Evolutionary conservation across 225 moss, liverwort and hornwort genomes (phyloP).

Genomic region (Marchantia polymorpha): DNA sequence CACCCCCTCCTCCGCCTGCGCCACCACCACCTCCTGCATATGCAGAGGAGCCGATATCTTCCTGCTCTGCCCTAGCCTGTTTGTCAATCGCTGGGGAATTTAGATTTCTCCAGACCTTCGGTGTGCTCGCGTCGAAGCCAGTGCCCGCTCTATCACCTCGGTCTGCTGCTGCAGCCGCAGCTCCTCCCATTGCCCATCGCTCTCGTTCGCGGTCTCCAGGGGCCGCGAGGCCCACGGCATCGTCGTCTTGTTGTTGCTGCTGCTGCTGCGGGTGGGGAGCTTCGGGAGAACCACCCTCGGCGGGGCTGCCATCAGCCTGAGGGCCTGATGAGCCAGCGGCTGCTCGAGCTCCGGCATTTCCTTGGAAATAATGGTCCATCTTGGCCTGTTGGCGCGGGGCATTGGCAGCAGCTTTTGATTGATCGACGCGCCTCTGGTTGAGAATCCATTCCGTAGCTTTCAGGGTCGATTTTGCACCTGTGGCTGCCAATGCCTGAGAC

Average conservation of each 20-base stretch:
- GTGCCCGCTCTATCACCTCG: neutral
- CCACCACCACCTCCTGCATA: neutral
- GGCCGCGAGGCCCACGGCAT: neutral
- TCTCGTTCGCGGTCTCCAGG: neutral
- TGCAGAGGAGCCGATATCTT: slow-evolving; percentile 20
- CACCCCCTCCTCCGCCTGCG: neutral
- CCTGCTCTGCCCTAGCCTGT: slow-evolving; percentile 20
- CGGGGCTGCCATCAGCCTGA: slow-evolving; percentile 6
- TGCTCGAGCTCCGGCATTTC: neutral
- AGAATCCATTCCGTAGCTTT: slow-evolving; percentile 89
- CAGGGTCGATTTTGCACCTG: slow-evolving; percentile 75
- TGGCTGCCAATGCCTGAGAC: slow-evolving; percentile 81
- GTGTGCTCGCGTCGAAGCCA: slow-evolving; percentile 10
- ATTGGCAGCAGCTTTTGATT: slow-evolving; percentile 38
- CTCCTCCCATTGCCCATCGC: slow-evolving; percentile 15
- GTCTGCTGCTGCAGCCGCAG: too few relatives aligned
- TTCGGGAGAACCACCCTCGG: neutral
- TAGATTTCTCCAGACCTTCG: slow-evolving; percentile 13
- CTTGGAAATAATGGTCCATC: slow-evolving; percentile 40
- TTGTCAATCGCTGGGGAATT: slow-evolving; percentile 17
- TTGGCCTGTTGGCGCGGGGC: slow-evolving; percentile 34
- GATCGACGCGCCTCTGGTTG: slow-evolving; percentile 49
- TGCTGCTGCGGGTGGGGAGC: neutral
- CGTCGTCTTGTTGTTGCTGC: slow-evolving; percentile 9
- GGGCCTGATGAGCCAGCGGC: neutral